Conservation (phyloP, 2,329 filamentous ascomycete genomes). For the Ascochyta koolunga region DNA sequence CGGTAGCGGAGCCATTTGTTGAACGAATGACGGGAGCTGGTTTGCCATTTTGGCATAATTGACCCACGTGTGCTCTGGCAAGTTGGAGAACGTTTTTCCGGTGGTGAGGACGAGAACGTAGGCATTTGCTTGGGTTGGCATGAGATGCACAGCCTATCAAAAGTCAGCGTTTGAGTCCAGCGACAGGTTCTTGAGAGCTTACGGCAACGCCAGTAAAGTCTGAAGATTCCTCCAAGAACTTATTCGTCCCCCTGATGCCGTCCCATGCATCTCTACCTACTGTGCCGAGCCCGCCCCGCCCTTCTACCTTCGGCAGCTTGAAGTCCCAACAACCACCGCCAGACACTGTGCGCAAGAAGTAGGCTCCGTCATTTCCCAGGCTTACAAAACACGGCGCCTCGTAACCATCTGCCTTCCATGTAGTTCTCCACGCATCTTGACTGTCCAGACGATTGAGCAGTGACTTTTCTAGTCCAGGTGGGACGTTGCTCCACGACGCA, state of each 20-base stretch:
- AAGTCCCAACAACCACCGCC: constrained; percentile 43
- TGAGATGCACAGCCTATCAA: constrained; percentile 37
- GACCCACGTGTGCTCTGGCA: constrained; percentile 40
- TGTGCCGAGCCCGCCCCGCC: constrained; percentile 15
- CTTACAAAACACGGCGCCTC: constrained; percentile 40
- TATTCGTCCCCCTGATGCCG: constrained; percentile 36
- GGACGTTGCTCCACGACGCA: constrained; percentile 38
- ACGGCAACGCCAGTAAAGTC: constrained; percentile 37
- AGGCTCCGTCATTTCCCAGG: constrained; percentile 37
- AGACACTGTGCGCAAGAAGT: constrained; percentile 41
- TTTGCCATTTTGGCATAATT: constrained; percentile 42
- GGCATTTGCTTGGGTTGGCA: constrained; percentile 30
- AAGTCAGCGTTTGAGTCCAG: not conserved
- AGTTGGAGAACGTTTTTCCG: constrained; percentile 41
- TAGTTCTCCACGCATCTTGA: constrained; percentile 33
- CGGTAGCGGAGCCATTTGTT: constrained; percentile 31
- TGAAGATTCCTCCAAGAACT: constrained; percentile 29
- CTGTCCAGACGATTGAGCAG: constrained; percentile 28
- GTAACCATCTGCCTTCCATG: constrained; percentile 33
- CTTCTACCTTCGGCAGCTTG: constrained; percentile 21
- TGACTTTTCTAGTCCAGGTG: constrained; percentile 35
- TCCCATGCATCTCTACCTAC: constrained; percentile 26
- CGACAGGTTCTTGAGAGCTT: constrained; percentile 7
- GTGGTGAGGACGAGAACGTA: constrained; percentile 37
- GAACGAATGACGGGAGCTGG: constrained; percentile 29